Evolutionary conservation across 495 filamentous ascomycete genomes (phyloP).

Genomic region (Bryoglossum gracile): DNA sequence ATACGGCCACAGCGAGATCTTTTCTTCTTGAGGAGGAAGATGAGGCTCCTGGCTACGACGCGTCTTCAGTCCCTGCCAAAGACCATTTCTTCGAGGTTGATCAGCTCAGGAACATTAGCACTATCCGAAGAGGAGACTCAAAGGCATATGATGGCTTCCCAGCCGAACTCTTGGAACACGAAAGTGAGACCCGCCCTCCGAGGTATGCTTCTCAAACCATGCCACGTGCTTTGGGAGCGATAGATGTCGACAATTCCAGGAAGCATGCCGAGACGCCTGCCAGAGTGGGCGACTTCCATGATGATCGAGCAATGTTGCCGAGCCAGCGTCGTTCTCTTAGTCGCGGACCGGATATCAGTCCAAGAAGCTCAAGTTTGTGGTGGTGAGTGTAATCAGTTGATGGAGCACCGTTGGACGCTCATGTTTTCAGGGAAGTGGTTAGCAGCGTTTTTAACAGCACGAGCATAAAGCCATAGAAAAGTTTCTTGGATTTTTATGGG

Average conservation of each 20-base stretch:
- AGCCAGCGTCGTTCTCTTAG: constrained; percentile 12
- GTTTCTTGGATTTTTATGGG: too few relatives aligned
- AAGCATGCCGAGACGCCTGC: not conserved
- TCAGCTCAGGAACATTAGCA: not conserved
- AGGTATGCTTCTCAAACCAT: constrained; percentile 8
- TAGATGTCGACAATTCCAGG: too few relatives aligned
- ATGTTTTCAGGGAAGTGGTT: not conserved
- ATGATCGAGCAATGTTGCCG: constrained; percentile 20
- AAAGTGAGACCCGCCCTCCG: constrained; percentile 6
- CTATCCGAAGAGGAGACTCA: not conserved
- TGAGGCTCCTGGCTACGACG: constrained; percentile 4
- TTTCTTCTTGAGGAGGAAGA: not conserved
- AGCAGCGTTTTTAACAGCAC: too few relatives aligned
- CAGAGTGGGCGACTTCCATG: constrained; percentile 15
- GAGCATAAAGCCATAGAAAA: too few relatives aligned
- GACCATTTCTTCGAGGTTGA: too few relatives aligned
- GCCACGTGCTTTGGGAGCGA: constrained; percentile 1
- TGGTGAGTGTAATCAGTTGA: too few relatives aligned
- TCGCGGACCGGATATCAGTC: not conserved
- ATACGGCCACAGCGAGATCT: too few relatives aligned
- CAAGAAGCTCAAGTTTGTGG: constrained; percentile 17
- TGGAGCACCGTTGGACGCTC: not conserved
- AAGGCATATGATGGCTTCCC: constrained; percentile 16
- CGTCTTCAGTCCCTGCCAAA: not conserved
- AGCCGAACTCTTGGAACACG: constrained; percentile 9